Conservation (phyloP, 768 basidiomycete genomes). For the Boletus sensibilis region DNA sequence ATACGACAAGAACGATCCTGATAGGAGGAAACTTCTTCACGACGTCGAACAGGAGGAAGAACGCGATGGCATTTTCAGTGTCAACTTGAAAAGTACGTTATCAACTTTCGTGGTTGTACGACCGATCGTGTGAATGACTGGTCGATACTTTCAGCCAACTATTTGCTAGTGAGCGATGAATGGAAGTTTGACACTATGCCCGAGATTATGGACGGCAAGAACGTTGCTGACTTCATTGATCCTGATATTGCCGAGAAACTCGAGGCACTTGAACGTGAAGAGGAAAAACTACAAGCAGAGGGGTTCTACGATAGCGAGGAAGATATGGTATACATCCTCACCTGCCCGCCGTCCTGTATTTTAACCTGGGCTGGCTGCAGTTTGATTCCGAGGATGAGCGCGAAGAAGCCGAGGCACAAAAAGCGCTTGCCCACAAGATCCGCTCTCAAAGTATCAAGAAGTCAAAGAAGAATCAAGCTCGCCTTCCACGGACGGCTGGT, state of each 20-base stretch:
- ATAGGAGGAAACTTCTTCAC: constrained; percentile 66
- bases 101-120: not conserved
- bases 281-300: constrained; percentile 89
- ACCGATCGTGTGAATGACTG: not conserved
- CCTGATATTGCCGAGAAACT: constrained; percentile 96
- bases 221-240: constrained; percentile 97
- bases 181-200: constrained; percentile 98
- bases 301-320: constrained; percentile 93
- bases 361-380: constrained; percentile 19
- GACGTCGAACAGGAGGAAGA: constrained; percentile 87
- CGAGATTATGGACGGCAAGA: constrained; percentile 99
- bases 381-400: constrained; percentile 75
- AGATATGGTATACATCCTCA: constrained; percentile 60
- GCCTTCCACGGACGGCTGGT: constrained; percentile 72
- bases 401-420: constrained; percentile 62
- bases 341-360: not conserved
- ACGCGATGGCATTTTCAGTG: constrained; percentile 87
- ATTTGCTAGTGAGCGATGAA: constrained; percentile 80
- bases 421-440: constrained; percentile 64
- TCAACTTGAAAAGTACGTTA: constrained; percentile 78
- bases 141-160: constrained; percentile 67
- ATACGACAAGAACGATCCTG: constrained; percentile 85
- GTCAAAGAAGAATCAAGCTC: constrained; percentile 80
- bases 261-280: constrained; percentile 94
- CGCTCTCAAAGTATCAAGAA: constrained; percentile 79